A percentile compares a stretch with the other conserved stretches of the same genome.
Conservation (phyloP, 2,329 filamentous ascomycete genomes). For the Onygenales sp. region DNA sequence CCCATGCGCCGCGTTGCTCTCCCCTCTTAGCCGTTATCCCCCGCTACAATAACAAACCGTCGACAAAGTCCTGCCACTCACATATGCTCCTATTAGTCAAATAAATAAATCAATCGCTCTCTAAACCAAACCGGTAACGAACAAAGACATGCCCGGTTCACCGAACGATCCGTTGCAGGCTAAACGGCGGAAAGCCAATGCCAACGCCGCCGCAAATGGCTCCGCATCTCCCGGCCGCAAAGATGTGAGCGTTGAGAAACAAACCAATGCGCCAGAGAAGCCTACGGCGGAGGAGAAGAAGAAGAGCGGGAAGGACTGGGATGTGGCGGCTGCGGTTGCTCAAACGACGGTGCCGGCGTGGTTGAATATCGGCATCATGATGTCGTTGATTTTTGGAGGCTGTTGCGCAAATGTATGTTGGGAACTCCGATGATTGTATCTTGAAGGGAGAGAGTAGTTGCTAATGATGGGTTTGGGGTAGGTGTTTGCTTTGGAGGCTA, state of each 20-base stretch:
- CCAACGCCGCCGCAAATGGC: not conserved
- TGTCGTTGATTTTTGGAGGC: constrained; percentile 84
- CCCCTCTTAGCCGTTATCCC: too few species aligned
- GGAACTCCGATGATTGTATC: not conserved
- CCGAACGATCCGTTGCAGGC: not conserved
- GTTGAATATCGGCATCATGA: constrained; percentile 58
- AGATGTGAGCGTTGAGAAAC: not conserved
- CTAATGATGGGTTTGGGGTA: constrained; percentile 28
- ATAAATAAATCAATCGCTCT: not conserved
- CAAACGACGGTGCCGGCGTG: constrained; percentile 44
- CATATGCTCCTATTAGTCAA: too few species aligned
- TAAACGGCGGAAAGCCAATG: not conserved
- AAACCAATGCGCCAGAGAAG: not conserved
- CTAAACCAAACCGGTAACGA: not conserved
- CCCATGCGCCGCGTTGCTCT: too few species aligned
- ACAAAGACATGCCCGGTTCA: not conserved
- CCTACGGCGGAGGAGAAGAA: not conserved
- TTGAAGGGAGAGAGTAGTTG: not conserved
- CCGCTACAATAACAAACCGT: too few species aligned
- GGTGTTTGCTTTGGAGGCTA: constrained; percentile 93
- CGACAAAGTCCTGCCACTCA: too few species aligned
- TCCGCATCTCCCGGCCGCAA: not conserved
- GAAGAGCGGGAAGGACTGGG: not conserved
- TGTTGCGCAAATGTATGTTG: constrained; percentile 79
- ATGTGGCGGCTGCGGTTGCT: constrained; percentile 20